phyloP scores from a whole-genome alignment of 169 alveolate genomes.

The Theileria equi region DNA sequence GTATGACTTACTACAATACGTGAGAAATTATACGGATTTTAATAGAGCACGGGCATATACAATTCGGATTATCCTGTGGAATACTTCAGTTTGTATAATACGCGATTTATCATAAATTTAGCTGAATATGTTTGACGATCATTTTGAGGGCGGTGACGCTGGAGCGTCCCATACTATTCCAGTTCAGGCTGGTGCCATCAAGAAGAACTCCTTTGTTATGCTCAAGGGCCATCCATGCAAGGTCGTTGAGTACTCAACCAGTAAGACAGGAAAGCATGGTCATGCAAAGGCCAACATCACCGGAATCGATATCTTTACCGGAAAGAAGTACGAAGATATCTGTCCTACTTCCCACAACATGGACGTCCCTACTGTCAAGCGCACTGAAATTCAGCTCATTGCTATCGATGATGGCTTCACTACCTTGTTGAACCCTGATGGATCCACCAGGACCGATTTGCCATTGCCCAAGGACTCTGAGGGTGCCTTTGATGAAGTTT shows the following conservation, averaged over 20 bases:
- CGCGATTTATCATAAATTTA: neutral
- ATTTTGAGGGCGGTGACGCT: conserved; percentile 79
- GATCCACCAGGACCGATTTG: conserved; percentile 93
- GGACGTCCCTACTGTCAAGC: conserved; percentile 94
- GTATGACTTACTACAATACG: too few relatives aligned
- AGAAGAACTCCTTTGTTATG: conserved; percentile 95
- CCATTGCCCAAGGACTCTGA: conserved; percentile 93
- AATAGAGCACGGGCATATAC: too few relatives aligned
- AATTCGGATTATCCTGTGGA: too few relatives aligned
- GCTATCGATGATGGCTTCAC: conserved; percentile 92
- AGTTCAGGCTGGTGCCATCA: conserved; percentile 94
- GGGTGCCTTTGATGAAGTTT: conserved; percentile 88
- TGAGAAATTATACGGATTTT: too few relatives aligned
- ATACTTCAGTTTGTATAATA: conserved; percentile 1
- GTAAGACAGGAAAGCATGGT: conserved; percentile 99
- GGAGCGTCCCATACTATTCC: conserved; percentile 96
- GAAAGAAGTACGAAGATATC: conserved; percentile 94
- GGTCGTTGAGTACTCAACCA: conserved; percentile 92
- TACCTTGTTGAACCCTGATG: conserved; percentile 89
- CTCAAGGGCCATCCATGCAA: conserved; percentile 97
- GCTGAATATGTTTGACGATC: conserved; percentile 58
- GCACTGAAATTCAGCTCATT: conserved; percentile 88
- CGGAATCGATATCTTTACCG: conserved; percentile 97
- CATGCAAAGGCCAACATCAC: conserved; percentile 98
- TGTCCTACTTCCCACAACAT: conserved; percentile 97